Base-by-base conservation (phyloP, 2,329 filamentous ascomycete species). In the Gnomoniopsis smithogilvyi region DNA sequence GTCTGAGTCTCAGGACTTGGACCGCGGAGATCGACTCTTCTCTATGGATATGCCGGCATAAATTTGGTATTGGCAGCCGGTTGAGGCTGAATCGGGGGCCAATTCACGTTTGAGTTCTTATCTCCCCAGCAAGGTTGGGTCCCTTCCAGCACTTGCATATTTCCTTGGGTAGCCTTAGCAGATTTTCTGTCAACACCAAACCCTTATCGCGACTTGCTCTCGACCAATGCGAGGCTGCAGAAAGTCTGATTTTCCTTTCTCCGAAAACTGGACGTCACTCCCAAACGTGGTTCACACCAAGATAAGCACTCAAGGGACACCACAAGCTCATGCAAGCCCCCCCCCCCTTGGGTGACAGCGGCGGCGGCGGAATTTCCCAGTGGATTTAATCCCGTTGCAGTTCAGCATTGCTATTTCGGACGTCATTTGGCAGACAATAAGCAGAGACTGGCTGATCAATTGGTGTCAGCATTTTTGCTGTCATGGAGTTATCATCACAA, bases 221-320 rank as follows among this genome's bases (percentile, higher is more conserved):
- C 54, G 51, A 49, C 54, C 54, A 57, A 57, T 57, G 26, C 47
- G 26, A 17, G 24, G 38, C 54, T 30, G 24, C 33, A 46, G 26
- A 26, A 30, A 56, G n/a, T 34, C 33, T n/a, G 46, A 57, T 43
- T 33, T 57, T 36, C 17, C 55, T 52, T 57, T 57, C 54, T 57
- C 54, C 54, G 54, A 51, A 36, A 33, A 12, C 24, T 24, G 22
- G 50, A 41, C 14, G 11, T 12, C 33, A 26, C 21, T 26, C 21
- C 15, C 19, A 52, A 22, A 4, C 34, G 15, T 52, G 12, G 22
- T 51, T 24, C n/a, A 14, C 6, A 22, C 34, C 56, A 49, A 45
- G 50, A 41, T 45, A 53, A 51, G 47, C 30, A 46, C 30, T 17
- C 47, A 33, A 36, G 41, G 46, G 48, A 36, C 30, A 41, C 49